Base-by-base conservation (phyloP, 2,329 filamentous ascomycete species). In the Penicillium fuscoglaucum region DNA sequence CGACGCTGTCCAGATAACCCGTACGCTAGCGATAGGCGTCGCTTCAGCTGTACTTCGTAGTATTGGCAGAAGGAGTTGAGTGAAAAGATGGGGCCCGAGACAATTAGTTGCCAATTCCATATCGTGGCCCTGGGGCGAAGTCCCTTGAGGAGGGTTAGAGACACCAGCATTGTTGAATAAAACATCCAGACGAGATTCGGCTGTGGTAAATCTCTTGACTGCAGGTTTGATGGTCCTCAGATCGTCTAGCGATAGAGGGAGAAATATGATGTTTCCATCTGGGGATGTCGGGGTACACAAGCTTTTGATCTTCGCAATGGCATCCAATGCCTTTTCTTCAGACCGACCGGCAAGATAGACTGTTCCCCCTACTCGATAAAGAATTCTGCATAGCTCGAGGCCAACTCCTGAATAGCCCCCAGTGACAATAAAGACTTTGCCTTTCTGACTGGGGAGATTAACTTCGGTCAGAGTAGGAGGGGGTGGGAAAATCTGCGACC, bases 91-190 rank as follows among this genome's bases (percentile, higher is more conserved):
- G 0, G 72, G 74, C 0, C 70, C 77, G 0, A 79, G 52, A 48
- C 70, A 73, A 52, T 78, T 78, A 4, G 70, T 75, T 4, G 70
- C 76, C 0, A 78, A 59, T 52, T 76, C 71, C 5, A 67, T 46
- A 24, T 76, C 71, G 28, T 69, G 59, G 17, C 70, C 70, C 35
- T 74, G 68, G 1, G 50, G 50, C 4, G 69, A 68, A 15, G 53
- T 60, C 0, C 70, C 73, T 3, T 50, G 46, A 0, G 72, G 70
- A 0, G 70, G 65, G 1, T 68, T 57, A 50, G 70, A 70, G 45
- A 78, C 66, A 45, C 73, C 76, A 60, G 77, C 76, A 9, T 79
- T 77, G 61, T 79, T 78, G 69, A 70, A 77, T 0, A 82, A 68
- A 6, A 82, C 73, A 49, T 82, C 73, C 1, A 82, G 73, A 2